phyloP scores from a whole-genome alignment of 2,329 filamentous ascomycete genomes.

The Alternaria incomplexa region DNA sequence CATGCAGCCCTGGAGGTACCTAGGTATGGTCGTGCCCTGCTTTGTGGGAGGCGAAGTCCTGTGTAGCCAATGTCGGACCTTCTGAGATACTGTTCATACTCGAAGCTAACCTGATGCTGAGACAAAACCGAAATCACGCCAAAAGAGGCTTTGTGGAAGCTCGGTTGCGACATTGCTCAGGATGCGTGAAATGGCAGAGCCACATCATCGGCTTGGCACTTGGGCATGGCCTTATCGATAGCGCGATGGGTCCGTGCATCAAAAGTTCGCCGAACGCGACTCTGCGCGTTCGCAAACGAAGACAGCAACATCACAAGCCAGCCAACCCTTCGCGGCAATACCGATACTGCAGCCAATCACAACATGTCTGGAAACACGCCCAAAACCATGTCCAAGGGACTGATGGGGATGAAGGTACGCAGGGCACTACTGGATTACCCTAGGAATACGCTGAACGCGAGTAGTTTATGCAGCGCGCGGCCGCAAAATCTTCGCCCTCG shows the following conservation, averaged over 20 bases:
- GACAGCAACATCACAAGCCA: background rate
- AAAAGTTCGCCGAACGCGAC: constrained; percentile 11
- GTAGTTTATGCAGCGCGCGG: constrained; percentile 89
- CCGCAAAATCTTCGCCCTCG: constrained; percentile 63
- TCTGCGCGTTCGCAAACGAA: constrained; percentile 4
- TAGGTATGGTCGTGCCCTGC: background rate
- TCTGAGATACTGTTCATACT: background rate
- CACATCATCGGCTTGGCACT: background rate
- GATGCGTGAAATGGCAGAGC: background rate
- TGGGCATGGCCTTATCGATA: constrained; percentile 2
- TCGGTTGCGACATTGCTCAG: background rate
- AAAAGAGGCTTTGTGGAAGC: background rate
- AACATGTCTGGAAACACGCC: constrained; percentile 42
- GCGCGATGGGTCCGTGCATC: background rate
- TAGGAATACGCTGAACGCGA: constrained; percentile 12
- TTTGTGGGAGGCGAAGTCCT: background rate
- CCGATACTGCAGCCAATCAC: background rate
- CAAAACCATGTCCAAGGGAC: constrained; percentile 81
- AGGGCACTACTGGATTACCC: background rate
- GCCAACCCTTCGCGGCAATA: background rate
- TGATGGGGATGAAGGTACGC: constrained; percentile 83
- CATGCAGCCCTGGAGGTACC: background rate
- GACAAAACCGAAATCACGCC: background rate
- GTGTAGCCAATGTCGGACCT: background rate
- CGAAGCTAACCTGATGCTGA: background rate